These are phyloP conservation scores for Tuber brumale DNA, from an alignment of 495 filamentous ascomycete species.

Conservation along the genomic window DNA sequence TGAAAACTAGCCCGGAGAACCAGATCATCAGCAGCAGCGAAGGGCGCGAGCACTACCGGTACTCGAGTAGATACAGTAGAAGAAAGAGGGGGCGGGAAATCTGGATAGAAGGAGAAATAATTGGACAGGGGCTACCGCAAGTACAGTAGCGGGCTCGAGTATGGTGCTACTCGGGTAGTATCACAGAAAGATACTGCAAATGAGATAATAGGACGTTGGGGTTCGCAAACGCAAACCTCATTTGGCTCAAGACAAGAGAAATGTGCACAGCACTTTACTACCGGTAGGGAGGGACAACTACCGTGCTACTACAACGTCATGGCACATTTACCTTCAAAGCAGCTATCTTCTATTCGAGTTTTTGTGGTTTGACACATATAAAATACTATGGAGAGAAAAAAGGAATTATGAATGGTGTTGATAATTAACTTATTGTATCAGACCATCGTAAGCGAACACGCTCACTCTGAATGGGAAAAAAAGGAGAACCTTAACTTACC, in stretches of 20 bases:
- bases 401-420: neutral
- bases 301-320: neutral
- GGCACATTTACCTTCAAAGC: neutral
- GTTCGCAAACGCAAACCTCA: neutral
- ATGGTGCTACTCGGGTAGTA: neutral
- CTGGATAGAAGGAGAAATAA: neutral
- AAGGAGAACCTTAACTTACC: neutral
- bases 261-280: neutral
- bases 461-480: neutral
- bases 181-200: too few species aligned
- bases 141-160: neutral
- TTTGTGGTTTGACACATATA: neutral
- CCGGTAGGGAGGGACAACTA: neutral
- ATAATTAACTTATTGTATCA: neutral
- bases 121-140: neutral
- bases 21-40: neutral
- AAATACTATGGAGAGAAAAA: neutral
- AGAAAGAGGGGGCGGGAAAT: neutral
- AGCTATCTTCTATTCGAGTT: neutral
- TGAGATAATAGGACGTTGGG: neutral
- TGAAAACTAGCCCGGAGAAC: neutral
- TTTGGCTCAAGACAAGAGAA: neutral
- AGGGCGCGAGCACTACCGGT: neutral
- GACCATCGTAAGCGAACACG: neutral
- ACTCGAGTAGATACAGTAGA: too few species aligned